Base-by-base conservation (phyloP, 2,329 filamentous ascomycete species). In the Ceratocystis variospora region DNA sequence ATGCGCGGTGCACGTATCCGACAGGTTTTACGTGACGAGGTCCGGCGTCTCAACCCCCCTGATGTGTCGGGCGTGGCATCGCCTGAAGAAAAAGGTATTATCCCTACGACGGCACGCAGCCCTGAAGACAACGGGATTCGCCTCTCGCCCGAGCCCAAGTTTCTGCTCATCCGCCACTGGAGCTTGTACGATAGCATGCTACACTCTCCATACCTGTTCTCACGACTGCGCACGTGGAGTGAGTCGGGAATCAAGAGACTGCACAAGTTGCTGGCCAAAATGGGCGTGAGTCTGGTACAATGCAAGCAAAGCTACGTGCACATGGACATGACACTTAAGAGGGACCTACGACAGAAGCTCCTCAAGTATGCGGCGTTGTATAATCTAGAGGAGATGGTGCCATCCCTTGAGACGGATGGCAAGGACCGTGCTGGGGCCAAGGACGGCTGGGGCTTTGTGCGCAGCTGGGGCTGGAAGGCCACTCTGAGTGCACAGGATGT, bases 111-210 rank as follows among this genome's bases (percentile, higher is more conserved):
- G 25, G 92, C 91, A 6, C 82, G 88, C 68, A 94, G 88, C 69
- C 90, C 94, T 5, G 93, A 92, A 65, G 94, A 99, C 75, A 95
- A 86, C 8, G 88, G 90, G 63, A 97, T 99, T 70, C 86, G 92
- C 25, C 79, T 99, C 48, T 96, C 92, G 0, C 94, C 94, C 0
- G 94, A 99, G 73, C 95, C 94, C 8, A 88, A 89, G 50, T 96
- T 99, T 71, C 82, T 97, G 31, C 83, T 99, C 0, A 89, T 97
- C 64, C 82, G 94, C 44, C 94, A 99, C 74, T 99, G 94, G 94
- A 96, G 90, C 71, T 79, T 99, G 15, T 97, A 97, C 75, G 94
- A 99, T 73, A 96, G 91, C 74, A 97, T 99, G 94, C 81, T 97
- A 12, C 94, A 99, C 74, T 96, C 92, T 0, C 92, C 93, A 0